Conservation (phyloP, 2,329 filamentous ascomycete species). For the Trichoderma sp. region DNA sequence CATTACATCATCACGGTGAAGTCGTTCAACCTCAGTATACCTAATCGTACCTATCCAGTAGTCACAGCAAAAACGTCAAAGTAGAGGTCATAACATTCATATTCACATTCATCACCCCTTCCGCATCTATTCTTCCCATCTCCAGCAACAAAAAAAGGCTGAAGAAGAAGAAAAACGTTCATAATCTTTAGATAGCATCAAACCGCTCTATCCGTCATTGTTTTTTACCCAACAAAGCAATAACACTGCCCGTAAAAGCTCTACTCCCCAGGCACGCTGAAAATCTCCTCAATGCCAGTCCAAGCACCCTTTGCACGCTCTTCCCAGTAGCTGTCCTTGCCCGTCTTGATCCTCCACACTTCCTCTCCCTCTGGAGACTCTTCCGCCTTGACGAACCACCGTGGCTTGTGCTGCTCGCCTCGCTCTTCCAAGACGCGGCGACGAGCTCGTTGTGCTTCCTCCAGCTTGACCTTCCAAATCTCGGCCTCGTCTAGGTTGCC, state of each 20-base stretch:
- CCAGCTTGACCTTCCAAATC: conserved; percentile 75
- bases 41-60: not conserved
- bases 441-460: conserved; percentile 79
- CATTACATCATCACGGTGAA: not conserved
- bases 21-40: too few species aligned
- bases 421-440: conserved; percentile 73
- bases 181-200: not conserved
- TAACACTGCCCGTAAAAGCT: conserved; percentile 14
- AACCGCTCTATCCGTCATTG: not conserved
- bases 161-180: not conserved
- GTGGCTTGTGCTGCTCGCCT: conserved; percentile 71
- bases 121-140: not conserved
- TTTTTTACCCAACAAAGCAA: conserved; percentile 15
- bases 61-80: not conserved
- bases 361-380: conserved; percentile 62
- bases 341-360: conserved; percentile 73
- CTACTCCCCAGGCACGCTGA: conserved; percentile 37
- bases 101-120: not conserved
- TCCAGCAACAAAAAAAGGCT: not conserved
- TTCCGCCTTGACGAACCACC: conserved; percentile 81
- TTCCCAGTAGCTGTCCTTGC: conserved; percentile 94
- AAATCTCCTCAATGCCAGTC: conserved; percentile 57
- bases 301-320: conserved; percentile 70
- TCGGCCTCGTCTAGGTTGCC: conserved; percentile 84
- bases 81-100: not conserved